These are phyloP conservation scores for Trypanosomatidae sp. DNA, from an alignment of 208 protist genomes.

Conservation along the genomic window DNA sequence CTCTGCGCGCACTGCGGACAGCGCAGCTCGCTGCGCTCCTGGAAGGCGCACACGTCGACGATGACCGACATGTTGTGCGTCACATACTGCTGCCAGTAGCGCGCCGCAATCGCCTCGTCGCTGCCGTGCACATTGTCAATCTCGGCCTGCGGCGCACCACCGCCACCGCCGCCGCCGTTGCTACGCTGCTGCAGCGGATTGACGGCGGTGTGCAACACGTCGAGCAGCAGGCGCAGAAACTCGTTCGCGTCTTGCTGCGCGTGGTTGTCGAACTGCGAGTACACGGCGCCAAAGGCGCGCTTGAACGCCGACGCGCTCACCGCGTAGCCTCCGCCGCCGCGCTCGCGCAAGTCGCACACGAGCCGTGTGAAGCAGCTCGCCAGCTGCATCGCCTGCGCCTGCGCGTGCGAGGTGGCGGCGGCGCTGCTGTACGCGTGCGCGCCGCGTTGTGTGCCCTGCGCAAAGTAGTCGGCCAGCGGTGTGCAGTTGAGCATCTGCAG, in stretches of 20 bases:
- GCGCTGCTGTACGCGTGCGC: too few species aligned
- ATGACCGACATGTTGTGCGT: slow-evolving; percentile 89
- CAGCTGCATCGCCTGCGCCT: background rate
- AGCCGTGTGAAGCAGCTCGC: background rate
- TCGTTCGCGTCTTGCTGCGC: slow-evolving; percentile 89
- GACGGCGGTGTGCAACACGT: slow-evolving; percentile 85
- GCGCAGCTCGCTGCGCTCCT: slow-evolving; percentile 52
- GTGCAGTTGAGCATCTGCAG: slow-evolving; percentile 77
- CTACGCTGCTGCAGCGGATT: too few species aligned
- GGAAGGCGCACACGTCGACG: slow-evolving; percentile 70
- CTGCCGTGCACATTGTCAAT: slow-evolving; percentile 58
- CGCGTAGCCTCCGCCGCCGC: slow-evolving; percentile 34
- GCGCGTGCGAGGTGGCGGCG: too few species aligned
- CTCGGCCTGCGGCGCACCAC: slow-evolving; percentile 13
- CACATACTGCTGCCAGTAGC: slow-evolving; percentile 68
- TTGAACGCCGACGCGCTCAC: slow-evolving; percentile 82
- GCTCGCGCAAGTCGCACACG: slow-evolving; percentile 57
- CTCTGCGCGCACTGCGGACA: slow-evolving; percentile 49
- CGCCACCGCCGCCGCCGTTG: slow-evolving; percentile 11
- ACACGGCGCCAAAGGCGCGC: slow-evolving; percentile 39
- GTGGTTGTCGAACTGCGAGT: slow-evolving; percentile 52
- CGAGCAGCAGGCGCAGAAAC: slow-evolving; percentile 86
- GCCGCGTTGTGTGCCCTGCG: slow-evolving; percentile 24
- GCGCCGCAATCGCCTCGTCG: slow-evolving; percentile 59
- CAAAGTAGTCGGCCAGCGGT: slow-evolving; percentile 81